A percentile compares a stretch with the other conserved stretches of the same genome.
Evolutionary conservation across 2,329 filamentous ascomycete genomes (phyloP).

Genomic region (Dothideomycetes sp.): DNA sequence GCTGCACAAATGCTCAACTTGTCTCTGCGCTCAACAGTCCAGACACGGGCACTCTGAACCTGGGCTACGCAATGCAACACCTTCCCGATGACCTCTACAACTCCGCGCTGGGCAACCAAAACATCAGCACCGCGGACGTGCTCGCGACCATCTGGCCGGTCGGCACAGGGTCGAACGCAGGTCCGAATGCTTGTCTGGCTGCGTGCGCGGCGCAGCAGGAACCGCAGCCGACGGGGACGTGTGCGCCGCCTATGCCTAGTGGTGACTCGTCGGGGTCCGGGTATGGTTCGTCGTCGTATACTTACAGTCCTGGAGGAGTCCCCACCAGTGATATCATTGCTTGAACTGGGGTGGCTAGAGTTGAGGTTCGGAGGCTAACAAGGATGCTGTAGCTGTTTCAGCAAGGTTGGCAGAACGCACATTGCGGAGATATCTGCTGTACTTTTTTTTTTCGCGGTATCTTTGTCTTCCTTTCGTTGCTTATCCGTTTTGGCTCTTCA

Average conservation of each 20-base stretch:
- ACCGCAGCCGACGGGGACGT: not conserved
- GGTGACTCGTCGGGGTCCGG: too few species aligned
- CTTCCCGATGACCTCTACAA: slow-evolving; percentile 31
- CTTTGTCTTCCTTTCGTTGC: too few species aligned
- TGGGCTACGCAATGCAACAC: slow-evolving; percentile 29
- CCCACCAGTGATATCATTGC: too few species aligned
- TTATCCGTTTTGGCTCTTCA: too few species aligned
- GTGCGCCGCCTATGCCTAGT: not conserved
- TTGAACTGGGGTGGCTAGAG: too few species aligned
- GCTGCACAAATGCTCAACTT: slow-evolving; percentile 38
- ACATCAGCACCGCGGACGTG: slow-evolving; percentile 20
- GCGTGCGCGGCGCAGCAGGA: slow-evolving; percentile 17
- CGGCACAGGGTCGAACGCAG: slow-evolving; percentile 32
- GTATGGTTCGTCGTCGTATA: too few species aligned
- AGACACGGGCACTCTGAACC: slow-evolving; percentile 39
- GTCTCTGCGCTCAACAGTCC: slow-evolving; percentile 38
- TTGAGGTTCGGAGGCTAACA: too few species aligned
- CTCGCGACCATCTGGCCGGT: slow-evolving; percentile 24
- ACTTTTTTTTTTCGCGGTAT: too few species aligned
- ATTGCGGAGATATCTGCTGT: too few species aligned
- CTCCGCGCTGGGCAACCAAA: slow-evolving; percentile 30
- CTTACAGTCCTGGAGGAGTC: too few species aligned
- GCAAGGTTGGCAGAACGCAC: too few species aligned
- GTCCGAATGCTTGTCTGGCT: slow-evolving; percentile 28
- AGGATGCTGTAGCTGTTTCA: too few species aligned